phyloP scores from a whole-genome alignment of 2,329 filamentous ascomycete species.

The Celoporthe dispersa region DNA sequence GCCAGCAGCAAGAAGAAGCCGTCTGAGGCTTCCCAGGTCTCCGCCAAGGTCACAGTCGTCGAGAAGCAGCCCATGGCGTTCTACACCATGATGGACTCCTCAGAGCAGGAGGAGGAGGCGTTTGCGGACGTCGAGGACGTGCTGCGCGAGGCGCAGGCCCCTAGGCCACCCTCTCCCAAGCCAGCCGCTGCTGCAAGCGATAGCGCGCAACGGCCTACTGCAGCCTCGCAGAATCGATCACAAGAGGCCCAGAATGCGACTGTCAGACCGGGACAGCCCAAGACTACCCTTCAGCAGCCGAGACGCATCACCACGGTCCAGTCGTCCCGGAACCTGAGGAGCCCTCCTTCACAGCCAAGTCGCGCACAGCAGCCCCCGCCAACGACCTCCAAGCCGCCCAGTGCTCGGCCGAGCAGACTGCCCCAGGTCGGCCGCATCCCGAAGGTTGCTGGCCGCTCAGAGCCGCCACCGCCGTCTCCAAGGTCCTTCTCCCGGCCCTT shows the following conservation, averaged over 20 bases:
- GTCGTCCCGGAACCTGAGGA: slow-evolving; percentile 14
- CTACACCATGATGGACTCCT: slow-evolving; percentile 65
- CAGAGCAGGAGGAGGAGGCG: slow-evolving; percentile 53
- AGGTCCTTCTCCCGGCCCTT: slow-evolving; percentile 90
- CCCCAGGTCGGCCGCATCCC: slow-evolving; percentile 87
- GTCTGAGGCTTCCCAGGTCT: slow-evolving; percentile 44
- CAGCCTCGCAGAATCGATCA: slow-evolving; percentile 5
- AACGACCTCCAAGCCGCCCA: slow-evolving; percentile 24
- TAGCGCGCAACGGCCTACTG: neutral
- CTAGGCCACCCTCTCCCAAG: slow-evolving; percentile 20
- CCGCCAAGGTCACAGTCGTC: slow-evolving; percentile 53
- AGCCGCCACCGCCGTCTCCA: slow-evolving; percentile 62
- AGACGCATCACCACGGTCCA: slow-evolving; percentile 12
- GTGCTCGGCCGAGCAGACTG: slow-evolving; percentile 63
- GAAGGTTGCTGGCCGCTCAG: slow-evolving; percentile 72
- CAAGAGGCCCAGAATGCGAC: neutral
- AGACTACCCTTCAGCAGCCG: neutral
- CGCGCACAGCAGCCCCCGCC: neutral
- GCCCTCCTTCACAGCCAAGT: slow-evolving; percentile 6
- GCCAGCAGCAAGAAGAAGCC: slow-evolving; percentile 43
- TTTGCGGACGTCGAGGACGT: slow-evolving; percentile 51
- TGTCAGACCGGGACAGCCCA: neutral
- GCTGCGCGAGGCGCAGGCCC: slow-evolving; percentile 53
- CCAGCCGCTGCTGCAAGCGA: slow-evolving; percentile 15
- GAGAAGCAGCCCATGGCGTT: slow-evolving; percentile 60